These are phyloP conservation scores for Rosa hybrid DNA, from an alignment of 331 rosid genomes.

Conservation along the genomic window DNA sequence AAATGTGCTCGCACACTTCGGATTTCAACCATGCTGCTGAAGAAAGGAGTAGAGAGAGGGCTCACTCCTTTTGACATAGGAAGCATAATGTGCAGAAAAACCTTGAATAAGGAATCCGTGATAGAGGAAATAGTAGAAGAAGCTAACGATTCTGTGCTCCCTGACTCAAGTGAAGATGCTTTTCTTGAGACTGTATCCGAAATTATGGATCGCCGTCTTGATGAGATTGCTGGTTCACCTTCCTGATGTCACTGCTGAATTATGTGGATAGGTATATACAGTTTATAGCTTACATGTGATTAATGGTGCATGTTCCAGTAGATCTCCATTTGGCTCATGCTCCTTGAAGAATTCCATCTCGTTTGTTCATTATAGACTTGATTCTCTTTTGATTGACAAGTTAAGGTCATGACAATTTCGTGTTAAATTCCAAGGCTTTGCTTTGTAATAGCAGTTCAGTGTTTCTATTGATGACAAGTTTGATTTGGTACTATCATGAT, in stretches of 20 bases:
- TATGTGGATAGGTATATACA: constrained; percentile 26
- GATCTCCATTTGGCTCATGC: constrained; percentile 19
- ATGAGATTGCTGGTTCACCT: constrained; percentile 34
- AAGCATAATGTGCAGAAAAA: constrained; percentile 72
- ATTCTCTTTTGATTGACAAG: not conserved
- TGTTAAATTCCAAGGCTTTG: not conserved
- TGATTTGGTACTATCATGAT: not conserved
- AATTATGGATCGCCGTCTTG: constrained; percentile 69
- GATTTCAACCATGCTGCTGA: constrained; percentile 92
- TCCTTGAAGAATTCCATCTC: constrained; percentile 8
- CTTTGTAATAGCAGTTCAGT: not conserved
- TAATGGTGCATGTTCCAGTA: constrained; percentile 38
- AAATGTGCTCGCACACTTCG: constrained; percentile 76
- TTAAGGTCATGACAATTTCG: not conserved
- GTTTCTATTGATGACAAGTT: not conserved
- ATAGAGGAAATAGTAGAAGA: constrained; percentile 76
- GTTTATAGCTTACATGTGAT: constrained; percentile 36
- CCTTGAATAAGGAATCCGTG: constrained; percentile 67
- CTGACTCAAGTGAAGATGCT: constrained; percentile 73
- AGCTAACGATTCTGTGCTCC: constrained; percentile 69
- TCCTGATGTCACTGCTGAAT: constrained; percentile 28
- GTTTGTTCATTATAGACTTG: not conserved
- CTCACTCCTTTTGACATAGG: constrained; percentile 80
- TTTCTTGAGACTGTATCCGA: constrained; percentile 70
- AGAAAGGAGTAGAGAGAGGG: constrained; percentile 81